Evolutionary conservation across 2,329 filamentous ascomycete genomes (phyloP).

Genomic region (Nothopassalora personata): DNA sequence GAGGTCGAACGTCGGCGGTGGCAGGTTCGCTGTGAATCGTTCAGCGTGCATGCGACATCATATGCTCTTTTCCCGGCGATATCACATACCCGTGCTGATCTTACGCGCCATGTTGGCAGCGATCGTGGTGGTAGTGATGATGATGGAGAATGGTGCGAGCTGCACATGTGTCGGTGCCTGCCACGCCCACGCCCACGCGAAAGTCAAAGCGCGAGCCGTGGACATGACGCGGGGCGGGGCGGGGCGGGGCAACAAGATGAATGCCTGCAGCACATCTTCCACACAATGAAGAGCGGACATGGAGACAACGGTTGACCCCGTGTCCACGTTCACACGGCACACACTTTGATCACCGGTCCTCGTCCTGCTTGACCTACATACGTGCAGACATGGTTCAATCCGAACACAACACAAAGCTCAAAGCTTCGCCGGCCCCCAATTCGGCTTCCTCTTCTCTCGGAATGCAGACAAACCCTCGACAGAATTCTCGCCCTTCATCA

Average conservation of each 20-base stretch:
- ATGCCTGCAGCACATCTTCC: neutral
- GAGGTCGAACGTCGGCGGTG: conserved; percentile 77
- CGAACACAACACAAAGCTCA: neutral
- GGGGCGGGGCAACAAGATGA: neutral
- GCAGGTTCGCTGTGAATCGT: conserved; percentile 11
- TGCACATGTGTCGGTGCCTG: neutral
- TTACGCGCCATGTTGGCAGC: neutral
- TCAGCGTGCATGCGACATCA: too few relatives aligned
- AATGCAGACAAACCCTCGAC: conserved; percentile 47
- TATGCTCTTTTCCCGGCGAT: too few relatives aligned
- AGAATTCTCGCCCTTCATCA: conserved; percentile 43
- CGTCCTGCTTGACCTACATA: too few relatives aligned
- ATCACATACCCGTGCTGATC: neutral
- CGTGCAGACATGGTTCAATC: too few relatives aligned
- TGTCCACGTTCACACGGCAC: too few relatives aligned
- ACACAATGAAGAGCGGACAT: too few relatives aligned
- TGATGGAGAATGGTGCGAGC: neutral
- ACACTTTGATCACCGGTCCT: too few relatives aligned
- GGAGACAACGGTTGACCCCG: too few relatives aligned
- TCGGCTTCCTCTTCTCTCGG: conserved; percentile 43
- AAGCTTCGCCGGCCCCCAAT: conserved; percentile 45
- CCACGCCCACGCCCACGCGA: neutral
- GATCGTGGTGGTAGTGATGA: neutral
- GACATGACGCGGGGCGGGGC: too few relatives aligned
- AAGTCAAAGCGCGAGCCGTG: too few relatives aligned